These are phyloP conservation scores for Pestalotiopsis sp. DNA, from an alignment of 2,329 filamentous ascomycete genomes.

Conservation along the genomic window DNA sequence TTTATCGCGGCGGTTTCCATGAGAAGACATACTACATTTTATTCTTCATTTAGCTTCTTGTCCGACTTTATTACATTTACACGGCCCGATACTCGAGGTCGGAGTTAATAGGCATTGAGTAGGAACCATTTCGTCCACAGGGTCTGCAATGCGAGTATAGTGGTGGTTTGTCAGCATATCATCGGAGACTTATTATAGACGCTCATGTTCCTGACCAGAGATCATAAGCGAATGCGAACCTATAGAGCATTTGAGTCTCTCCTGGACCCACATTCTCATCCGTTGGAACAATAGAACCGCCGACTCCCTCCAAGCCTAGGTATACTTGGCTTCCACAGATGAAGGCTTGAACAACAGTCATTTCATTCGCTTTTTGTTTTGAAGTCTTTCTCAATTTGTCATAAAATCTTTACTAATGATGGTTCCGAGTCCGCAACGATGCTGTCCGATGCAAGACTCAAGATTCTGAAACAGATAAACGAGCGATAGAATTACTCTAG, in stretches of 20 bases:
- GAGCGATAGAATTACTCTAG: no score
- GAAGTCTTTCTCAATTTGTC: no score
- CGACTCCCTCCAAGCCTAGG: background rate
- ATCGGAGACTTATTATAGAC: background rate
- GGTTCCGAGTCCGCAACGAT: no score
- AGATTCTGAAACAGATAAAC: no score
- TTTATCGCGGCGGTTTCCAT: no score
- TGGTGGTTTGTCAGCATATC: background rate
- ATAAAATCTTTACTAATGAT: no score
- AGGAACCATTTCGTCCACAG: background rate
- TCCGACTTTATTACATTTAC: no score
- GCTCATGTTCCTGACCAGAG: background rate
- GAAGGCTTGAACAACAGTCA: background rate
- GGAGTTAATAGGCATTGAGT: background rate
- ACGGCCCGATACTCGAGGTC: no score
- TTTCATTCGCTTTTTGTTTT: background rate
- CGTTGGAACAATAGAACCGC: background rate
- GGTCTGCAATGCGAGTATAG: background rate
- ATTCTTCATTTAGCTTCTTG: no score
- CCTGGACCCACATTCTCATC: background rate
- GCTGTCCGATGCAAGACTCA: no score
- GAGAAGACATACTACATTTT: no score
- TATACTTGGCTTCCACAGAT: no score
- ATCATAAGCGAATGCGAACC: background rate
- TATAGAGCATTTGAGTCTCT: background rate